phyloP scores from a whole-genome alignment of 106 monocot genomes.

The Dendrobium officinale region DNA sequence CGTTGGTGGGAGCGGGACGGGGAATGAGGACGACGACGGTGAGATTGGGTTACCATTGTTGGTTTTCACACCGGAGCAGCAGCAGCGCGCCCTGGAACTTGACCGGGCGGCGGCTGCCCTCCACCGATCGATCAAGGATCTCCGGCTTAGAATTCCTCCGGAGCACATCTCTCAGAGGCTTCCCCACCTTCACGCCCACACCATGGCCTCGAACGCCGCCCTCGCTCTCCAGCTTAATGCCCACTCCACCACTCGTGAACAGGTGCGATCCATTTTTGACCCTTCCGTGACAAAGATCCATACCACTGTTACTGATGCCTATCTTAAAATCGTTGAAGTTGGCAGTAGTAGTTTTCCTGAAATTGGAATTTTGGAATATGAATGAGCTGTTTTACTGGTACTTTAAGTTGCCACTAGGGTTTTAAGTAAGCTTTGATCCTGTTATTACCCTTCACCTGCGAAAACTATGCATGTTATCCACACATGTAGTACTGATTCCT shows the following conservation, averaged over 20 bases:
- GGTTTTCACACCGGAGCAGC: slow-evolving; percentile 67
- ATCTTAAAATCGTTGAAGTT: not conserved
- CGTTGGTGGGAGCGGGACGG: slow-evolving; percentile 37
- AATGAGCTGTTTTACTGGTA: not conserved
- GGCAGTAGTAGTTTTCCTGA: not conserved
- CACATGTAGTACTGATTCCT: not conserved
- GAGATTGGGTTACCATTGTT: slow-evolving; percentile 8
- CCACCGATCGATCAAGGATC: slow-evolving; percentile 68
- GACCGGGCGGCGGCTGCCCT: slow-evolving; percentile 44
- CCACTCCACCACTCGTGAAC: slow-evolving; percentile 65
- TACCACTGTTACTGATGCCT: not conserved
- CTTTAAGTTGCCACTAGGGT: not conserved
- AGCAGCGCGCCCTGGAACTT: slow-evolving; percentile 56
- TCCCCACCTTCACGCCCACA: slow-evolving; percentile 81
- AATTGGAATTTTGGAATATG: not conserved
- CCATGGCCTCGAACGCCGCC: slow-evolving; percentile 71
- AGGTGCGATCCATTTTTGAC: slow-evolving; percentile 23
- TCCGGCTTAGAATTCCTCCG: slow-evolving; percentile 72
- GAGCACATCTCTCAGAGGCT: slow-evolving; percentile 67
- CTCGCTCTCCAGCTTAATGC: slow-evolving; percentile 84
- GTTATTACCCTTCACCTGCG: not conserved
- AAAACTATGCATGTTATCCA: not conserved
- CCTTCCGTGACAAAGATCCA: not conserved
- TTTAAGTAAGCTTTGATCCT: not conserved
- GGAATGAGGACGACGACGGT: slow-evolving; percentile 28